Evolutionary conservation across 2,329 filamentous ascomycete genomes (phyloP).

Genomic region (Keithomyces neogunnii): DNA sequence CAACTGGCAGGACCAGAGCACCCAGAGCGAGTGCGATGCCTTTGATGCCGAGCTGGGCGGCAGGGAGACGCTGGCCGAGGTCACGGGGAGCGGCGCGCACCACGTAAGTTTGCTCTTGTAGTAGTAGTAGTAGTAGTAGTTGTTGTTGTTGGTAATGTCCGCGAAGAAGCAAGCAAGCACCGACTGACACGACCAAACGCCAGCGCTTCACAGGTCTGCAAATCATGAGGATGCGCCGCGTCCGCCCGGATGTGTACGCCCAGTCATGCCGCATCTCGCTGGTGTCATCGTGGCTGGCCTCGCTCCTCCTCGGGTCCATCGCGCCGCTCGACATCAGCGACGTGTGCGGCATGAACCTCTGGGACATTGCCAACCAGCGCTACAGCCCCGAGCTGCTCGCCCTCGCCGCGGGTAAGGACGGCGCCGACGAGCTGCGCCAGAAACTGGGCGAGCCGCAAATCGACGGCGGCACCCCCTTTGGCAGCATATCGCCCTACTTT

Average conservation of each 20-base stretch:
- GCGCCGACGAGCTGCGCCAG: constrained; percentile 52
- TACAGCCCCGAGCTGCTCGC: constrained; percentile 72
- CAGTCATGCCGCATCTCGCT: constrained; percentile 80
- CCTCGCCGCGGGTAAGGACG: constrained; percentile 60
- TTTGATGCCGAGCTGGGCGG: constrained; percentile 69
- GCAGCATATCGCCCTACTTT: constrained; percentile 71
- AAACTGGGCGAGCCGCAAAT: constrained; percentile 76
- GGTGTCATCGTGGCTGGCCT: constrained; percentile 91
- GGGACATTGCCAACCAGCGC: constrained; percentile 68
- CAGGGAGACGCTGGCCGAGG: constrained; percentile 60
- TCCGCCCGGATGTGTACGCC: constrained; percentile 72
- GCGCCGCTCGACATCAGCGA: constrained; percentile 91
- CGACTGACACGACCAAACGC: neutral
- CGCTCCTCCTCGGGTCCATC: constrained; percentile 74
- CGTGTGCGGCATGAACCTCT: constrained; percentile 93
- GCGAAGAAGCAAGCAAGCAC: too few relatives aligned
- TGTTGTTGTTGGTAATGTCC: too few relatives aligned
- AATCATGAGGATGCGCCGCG: constrained; percentile 78
- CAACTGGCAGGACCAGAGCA: constrained; percentile 98
- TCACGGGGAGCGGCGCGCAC: constrained; percentile 88
- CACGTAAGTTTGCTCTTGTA: constrained; percentile 53
- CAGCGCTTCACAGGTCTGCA: constrained; percentile 96
- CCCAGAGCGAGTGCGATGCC: constrained; percentile 79
- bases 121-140: too few relatives aligned
- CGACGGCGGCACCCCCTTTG: constrained; percentile 75